phyloP scores from a whole-genome alignment of 2,329 filamentous ascomycete species.

The Teratosphaeria destructans region DNA sequence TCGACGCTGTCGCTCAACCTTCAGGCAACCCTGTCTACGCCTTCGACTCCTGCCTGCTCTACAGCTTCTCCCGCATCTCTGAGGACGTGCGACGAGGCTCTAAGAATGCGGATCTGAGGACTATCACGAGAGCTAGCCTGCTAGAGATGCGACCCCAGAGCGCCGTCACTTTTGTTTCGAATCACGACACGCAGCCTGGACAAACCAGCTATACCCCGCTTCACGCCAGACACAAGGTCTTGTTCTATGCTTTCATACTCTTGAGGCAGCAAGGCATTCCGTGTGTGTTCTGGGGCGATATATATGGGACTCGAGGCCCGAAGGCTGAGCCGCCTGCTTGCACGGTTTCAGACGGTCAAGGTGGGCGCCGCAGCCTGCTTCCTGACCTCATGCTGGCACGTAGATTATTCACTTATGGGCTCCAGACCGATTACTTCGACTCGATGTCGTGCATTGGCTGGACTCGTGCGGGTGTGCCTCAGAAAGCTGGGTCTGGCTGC shows the following conservation, averaged over 20 bases:
- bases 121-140: slow-evolving; percentile 14
- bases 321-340: slow-evolving; percentile 40
- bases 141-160: slow-evolving; percentile 14
- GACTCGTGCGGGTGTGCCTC: slow-evolving; percentile 41
- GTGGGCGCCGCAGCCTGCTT: slow-evolving; percentile 32
- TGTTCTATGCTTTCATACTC: slow-evolving; percentile 63
- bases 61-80: slow-evolving; percentile 54
- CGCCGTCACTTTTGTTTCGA: slow-evolving; percentile 52
- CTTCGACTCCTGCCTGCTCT: slow-evolving; percentile 59
- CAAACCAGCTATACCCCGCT: slow-evolving; percentile 55
- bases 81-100: slow-evolving; percentile 29
- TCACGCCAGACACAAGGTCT: slow-evolving; percentile 56
- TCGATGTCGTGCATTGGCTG: slow-evolving; percentile 51
- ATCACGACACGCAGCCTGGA: slow-evolving; percentile 59
- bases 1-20: slow-evolving; percentile 33
- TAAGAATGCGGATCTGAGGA: slow-evolving; percentile 49
- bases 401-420: slow-evolving; percentile 56
- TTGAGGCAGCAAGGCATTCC: slow-evolving; percentile 53
- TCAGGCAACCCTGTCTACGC: slow-evolving; percentile 42
- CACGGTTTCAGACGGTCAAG: slow-evolving; percentile 25
- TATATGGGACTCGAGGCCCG: slow-evolving; percentile 51
- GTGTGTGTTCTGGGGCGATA: slow-evolving; percentile 60
- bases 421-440: slow-evolving; percentile 55
- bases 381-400: slow-evolving; percentile 51
- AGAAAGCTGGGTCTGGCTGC: slow-evolving; percentile 27